Evolutionary conservation across 805 yeast species (phyloP).

Genomic region (Wilhelminamyces savonicus): DNA sequence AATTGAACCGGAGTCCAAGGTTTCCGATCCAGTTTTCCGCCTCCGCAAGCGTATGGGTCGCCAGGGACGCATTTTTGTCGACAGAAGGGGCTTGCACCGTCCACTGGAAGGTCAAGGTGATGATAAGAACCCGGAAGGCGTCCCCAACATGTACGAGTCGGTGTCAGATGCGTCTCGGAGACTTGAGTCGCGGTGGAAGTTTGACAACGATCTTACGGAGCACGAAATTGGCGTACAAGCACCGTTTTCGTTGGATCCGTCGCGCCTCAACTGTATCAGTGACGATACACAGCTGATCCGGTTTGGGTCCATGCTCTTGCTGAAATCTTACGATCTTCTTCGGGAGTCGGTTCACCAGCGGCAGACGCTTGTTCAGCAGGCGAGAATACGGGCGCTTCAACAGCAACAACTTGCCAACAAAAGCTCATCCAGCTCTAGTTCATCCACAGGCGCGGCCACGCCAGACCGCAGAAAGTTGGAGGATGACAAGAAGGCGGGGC

Average conservation of each 20-base stretch:
- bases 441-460: conserved; percentile 1
- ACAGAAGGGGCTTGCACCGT: conserved; percentile 53
- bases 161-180: conserved; percentile 40
- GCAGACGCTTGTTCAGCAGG: conserved; percentile 49
- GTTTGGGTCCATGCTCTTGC: conserved; percentile 84
- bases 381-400: conserved; percentile 36
- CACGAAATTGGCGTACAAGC: conserved; percentile 27
- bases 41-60: conserved; percentile 75
- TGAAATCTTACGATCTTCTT: conserved; percentile 77
- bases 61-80: conserved; percentile 63
- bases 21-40: conserved; percentile 48
- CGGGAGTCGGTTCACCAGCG: conserved; percentile 72
- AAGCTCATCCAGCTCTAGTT: not conserved
- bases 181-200: conserved; percentile 59
- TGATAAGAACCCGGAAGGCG: conserved; percentile 27
- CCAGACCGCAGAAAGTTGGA: conserved; percentile 1
- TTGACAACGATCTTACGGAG: conserved; percentile 51
- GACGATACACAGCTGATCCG: conserved; percentile 85
- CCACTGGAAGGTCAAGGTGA: no score
- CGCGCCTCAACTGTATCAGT: conserved; percentile 73
- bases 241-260: conserved; percentile 72
- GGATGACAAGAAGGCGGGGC: conserved; percentile 1
- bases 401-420: conserved; percentile 17
- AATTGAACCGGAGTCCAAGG: conserved; percentile 19
- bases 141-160: conserved; percentile 41